Base-by-base conservation (phyloP, 257 asterid species). In the Nemophila menziesii region DNA sequence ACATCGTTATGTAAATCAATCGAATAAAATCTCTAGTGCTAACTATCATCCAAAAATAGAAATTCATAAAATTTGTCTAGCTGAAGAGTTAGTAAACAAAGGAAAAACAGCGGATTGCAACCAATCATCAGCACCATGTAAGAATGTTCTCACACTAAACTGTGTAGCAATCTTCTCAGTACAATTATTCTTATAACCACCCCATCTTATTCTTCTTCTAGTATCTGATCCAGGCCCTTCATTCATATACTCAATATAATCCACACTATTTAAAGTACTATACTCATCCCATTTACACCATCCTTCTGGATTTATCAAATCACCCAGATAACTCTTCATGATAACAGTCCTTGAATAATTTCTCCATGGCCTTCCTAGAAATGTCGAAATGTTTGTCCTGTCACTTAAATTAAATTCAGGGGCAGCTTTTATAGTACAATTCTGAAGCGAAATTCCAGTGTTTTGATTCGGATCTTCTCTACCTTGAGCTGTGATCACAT, bases 401-500 rank as follows among this genome's bases (percentile, higher is more conserved):
- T 55, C 62, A 1, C 23, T 47, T 21, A 20, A 2, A 4, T 54
- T 45, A 42, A 77, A 58, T 1, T 67, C 93, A 1, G 48, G 13
- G 2, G 82, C 72, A 2, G 82, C 84, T 46, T 63, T 62, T 2
- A 78, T 52, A 1, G 62, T 72, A 64, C 89, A 78, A 22, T 70
- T 69, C 51, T 78, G 80, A 20, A 81, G 24, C 19, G 65, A 67
- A 17, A 78, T 67, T 12, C 93, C 90, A 0, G 82, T 78, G 39
- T 72, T 78, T 42, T 81, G 93, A 46, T 78, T 70, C 2, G 82
- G 82, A 33, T 78, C 93, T 1, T 54, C 86, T 54, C 90, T 65
- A 18, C 82, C 90, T 20, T 81, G 90, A 1, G 93, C 90, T 11
- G 90, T 78, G 80, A 81, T 78, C 69, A 74, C 70, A 68, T 81